Base-by-base conservation (phyloP, 257 asterid genomes). In the Apocynum venetum region DNA sequence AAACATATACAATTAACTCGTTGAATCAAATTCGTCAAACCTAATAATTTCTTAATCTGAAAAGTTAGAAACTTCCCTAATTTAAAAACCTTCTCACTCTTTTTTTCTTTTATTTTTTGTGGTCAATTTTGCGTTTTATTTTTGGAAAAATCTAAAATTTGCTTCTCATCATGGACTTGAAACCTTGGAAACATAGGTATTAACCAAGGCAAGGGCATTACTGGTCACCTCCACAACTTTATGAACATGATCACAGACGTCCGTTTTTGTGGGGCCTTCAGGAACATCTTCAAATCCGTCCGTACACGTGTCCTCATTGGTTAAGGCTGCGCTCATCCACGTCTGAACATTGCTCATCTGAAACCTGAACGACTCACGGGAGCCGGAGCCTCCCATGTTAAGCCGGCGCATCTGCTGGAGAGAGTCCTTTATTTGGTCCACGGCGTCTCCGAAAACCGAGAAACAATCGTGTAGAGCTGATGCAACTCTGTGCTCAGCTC, bases 311-410 rank as follows among this genome's bases (percentile, higher is more conserved):
- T 94, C 97, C 86, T 92, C 97, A 19, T 91, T 88, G 8, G 96
- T 94, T 84, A 92, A 64, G 5, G 98, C 97, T 0, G 98, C 97
- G 75, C 98, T 94, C 95, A 94, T 90, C 98, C 98, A 94, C 78
- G 98, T 94, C 92, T 91, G 97, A 65, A 94, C 94, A 55, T 94
- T 91, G 76, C 95, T 90, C 82, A 94, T 80, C 84, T 89, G 89
- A 77, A 89, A 91, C 89, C 88, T 83, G 81, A 92, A 80, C 84
- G 89, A 81, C 87, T 86, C 92, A 0, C 91, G 86, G 3, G 80
- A 52, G 8, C 85, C 90, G 3, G 80, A 52, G 8, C 85, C 90
- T 0, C 74, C 67, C 0, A 81, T 87, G 2, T 61, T 56, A 2
- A 92, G 91, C 79, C 59, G 85, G 10, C 89, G 88, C 97, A 94